Percentiles rank a stretch among this genome's conserved stretches.
These are phyloP conservation scores for Torulaspora globosa DNA, from an alignment of 1,139 yeast genomes.

Conservation along the genomic window DNA sequence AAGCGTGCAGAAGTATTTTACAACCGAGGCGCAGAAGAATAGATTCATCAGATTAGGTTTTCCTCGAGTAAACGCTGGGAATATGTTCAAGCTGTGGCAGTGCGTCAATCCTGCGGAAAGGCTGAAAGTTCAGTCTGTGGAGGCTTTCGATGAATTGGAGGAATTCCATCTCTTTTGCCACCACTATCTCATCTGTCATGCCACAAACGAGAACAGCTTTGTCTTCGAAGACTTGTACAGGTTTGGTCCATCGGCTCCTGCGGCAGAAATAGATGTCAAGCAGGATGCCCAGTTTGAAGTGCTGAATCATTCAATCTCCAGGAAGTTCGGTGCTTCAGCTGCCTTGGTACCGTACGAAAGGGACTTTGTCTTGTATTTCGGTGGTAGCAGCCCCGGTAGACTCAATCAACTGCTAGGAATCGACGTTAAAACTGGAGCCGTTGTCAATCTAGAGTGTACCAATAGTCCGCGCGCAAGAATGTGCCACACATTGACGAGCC, in stretches of 20 bases:
- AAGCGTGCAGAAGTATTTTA: conserved; percentile 57
- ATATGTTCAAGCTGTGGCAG: conserved; percentile 59
- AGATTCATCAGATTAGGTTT: conserved; percentile 52
- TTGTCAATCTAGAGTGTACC: conserved; percentile 7
- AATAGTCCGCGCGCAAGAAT: conserved; percentile 44
- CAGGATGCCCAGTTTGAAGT: background rate
- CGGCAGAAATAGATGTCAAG: background rate
- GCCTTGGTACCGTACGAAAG: conserved; percentile 17
- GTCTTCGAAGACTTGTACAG: conserved; percentile 12
- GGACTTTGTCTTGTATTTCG: conserved; percentile 35
- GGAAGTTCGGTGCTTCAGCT: conserved; percentile 46
- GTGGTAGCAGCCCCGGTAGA: conserved; percentile 41
- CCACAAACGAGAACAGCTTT: conserved; percentile 42
- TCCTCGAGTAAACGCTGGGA: conserved; percentile 48
- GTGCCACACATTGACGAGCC: conserved; percentile 52
- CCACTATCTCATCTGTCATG: conserved; percentile 68
- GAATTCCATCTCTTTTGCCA: conserved; percentile 75
- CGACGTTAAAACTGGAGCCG: conserved; percentile 17
- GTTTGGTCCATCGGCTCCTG: conserved; percentile 6
- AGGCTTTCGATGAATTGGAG: conserved; percentile 80
- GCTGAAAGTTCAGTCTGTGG: conserved; percentile 47
- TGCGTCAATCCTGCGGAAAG: conserved; percentile 41
- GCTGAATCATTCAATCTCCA: conserved; percentile 25
- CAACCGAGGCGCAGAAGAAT: conserved; percentile 44
- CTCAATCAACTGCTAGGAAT: conserved; percentile 19